These are phyloP conservation scores for Cyberlindnera xishuangbannaensis DNA, from an alignment of 805 yeast species.

Conservation along the genomic window DNA sequence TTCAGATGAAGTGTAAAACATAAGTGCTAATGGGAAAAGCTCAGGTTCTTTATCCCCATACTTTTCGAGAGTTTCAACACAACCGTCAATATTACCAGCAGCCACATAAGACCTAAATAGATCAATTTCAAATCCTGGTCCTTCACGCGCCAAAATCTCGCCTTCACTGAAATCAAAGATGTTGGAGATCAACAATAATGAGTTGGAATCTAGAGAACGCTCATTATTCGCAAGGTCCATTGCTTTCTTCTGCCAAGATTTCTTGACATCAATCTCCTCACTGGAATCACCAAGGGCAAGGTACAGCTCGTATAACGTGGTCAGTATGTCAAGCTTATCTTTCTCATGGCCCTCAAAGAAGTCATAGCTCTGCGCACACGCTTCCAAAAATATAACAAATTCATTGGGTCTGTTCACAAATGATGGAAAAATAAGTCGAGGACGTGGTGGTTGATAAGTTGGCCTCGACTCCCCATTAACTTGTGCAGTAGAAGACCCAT, in stretches of 20 bases:
- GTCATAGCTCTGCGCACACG: slow-evolving; percentile 76
- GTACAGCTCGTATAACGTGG: slow-evolving; percentile 81
- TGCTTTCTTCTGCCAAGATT: slow-evolving; percentile 66
- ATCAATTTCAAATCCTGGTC: slow-evolving; percentile 38
- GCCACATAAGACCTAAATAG: slow-evolving; percentile 62
- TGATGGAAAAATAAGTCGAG: slow-evolving; percentile 78
- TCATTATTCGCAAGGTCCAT: slow-evolving; percentile 40
- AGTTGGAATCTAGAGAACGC: slow-evolving; percentile 47
- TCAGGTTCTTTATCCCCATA: slow-evolving; percentile 61
- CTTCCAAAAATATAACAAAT: slow-evolving; percentile 88
- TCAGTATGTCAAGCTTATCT: slow-evolving; percentile 68
- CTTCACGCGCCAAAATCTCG: slow-evolving; percentile 32
- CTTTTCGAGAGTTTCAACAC: slow-evolving; percentile 49
- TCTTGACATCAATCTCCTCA: slow-evolving; percentile 30
- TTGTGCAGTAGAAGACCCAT: background rate
- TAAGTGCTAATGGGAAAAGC: slow-evolving; percentile 58
- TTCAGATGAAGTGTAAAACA: slow-evolving; percentile 53
- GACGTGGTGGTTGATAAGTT: slow-evolving; percentile 88
- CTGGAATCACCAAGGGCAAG: slow-evolving; percentile 46
- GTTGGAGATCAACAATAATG: slow-evolving; percentile 38
- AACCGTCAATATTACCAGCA: slow-evolving; percentile 49
- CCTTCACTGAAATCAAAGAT: slow-evolving; percentile 46
- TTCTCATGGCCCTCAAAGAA: slow-evolving; percentile 60
- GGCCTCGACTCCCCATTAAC: slow-evolving; percentile 28
- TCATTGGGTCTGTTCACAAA: slow-evolving; percentile 83